Conservation (phyloP, 2,329 filamentous ascomycete species). For the Calonectria henricotiae region DNA sequence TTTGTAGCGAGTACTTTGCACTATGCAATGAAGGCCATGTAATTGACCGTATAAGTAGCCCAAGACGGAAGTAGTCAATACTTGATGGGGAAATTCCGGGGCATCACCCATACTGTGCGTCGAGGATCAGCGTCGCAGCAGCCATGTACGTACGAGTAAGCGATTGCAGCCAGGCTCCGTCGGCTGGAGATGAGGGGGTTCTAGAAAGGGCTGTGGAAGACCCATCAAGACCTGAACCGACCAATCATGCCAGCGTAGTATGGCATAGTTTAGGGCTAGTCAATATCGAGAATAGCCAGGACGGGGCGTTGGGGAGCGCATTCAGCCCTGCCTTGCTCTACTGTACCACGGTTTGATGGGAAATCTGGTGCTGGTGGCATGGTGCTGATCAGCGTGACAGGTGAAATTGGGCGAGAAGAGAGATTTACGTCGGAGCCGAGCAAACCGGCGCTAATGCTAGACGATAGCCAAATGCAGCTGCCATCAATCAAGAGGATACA, state of each 20-base stretch:
- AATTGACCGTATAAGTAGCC: neutral
- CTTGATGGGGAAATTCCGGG: neutral
- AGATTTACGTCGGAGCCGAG: slow-evolving; percentile 47
- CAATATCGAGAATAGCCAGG: slow-evolving; percentile 38
- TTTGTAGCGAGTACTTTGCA: slow-evolving; percentile 8
- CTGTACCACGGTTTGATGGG: slow-evolving; percentile 20
- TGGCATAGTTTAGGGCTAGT: slow-evolving; percentile 37
- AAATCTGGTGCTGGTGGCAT: slow-evolving; percentile 20
- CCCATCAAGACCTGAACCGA: slow-evolving; percentile 21
- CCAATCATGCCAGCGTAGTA: slow-evolving; percentile 40
- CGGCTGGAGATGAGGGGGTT: slow-evolving; percentile 48
- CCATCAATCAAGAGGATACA: slow-evolving; percentile 16
- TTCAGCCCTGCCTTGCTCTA: slow-evolving; percentile 49
- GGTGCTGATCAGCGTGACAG: slow-evolving; percentile 36
- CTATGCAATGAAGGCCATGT: neutral
- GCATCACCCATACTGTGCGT: neutral
- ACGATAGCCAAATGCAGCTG: slow-evolving; percentile 30
- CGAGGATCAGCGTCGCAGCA: slow-evolving; percentile 21
- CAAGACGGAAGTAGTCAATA: neutral
- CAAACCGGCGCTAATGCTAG: slow-evolving; percentile 41
- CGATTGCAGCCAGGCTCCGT: slow-evolving; percentile 30
- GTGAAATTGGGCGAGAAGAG: slow-evolving; percentile 31
- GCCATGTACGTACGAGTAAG: slow-evolving; percentile 29
- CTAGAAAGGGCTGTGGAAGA: slow-evolving; percentile 51
- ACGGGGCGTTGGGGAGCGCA: slow-evolving; percentile 33